Conservation (phyloP, 495 filamentous ascomycete genomes). For the Lepidopterella palustris region DNA sequence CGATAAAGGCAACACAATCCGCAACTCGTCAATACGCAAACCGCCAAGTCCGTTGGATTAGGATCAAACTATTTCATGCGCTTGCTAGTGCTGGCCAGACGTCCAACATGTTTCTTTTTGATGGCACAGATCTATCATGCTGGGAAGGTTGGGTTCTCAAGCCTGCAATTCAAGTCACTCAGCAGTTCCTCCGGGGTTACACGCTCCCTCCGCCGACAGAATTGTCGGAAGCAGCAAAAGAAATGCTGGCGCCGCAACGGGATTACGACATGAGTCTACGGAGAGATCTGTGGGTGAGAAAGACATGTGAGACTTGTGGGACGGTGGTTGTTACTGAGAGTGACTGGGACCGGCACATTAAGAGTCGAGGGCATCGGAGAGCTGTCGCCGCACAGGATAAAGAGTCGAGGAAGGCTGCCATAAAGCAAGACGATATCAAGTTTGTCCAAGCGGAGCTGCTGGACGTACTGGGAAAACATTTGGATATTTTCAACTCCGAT, state of each 20-base stretch:
- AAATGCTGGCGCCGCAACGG: slow-evolving; percentile 50
- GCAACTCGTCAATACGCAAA: slow-evolving; percentile 84
- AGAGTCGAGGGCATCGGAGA: slow-evolving; percentile 41
- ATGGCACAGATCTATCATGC: slow-evolving; percentile 55
- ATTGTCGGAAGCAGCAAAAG: slow-evolving; percentile 54
- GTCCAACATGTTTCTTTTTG: slow-evolving; percentile 62
- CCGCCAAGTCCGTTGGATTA: slow-evolving; percentile 79
- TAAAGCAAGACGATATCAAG: background rate
- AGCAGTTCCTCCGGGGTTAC: slow-evolving; percentile 50
- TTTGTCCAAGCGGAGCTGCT: background rate
- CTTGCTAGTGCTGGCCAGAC: slow-evolving; percentile 48
- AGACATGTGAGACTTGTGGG: slow-evolving; percentile 64
- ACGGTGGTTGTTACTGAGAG: slow-evolving; percentile 62
- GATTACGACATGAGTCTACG: slow-evolving; percentile 41
- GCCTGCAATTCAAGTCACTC: slow-evolving; percentile 56
- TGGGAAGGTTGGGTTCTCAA: slow-evolving; percentile 56
- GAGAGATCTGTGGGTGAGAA: slow-evolving; percentile 45
- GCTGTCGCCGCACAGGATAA: slow-evolving; percentile 5
- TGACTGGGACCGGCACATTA: slow-evolving; percentile 70
- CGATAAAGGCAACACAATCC: slow-evolving; percentile 57
- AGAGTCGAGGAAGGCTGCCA: background rate
- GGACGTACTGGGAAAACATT: background rate
- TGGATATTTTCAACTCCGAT: background rate
- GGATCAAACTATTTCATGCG: slow-evolving; percentile 65
- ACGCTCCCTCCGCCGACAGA: slow-evolving; percentile 53